A percentile compares a stretch with the other conserved stretches of the same genome.
These are phyloP conservation scores for Trichoderma reesei DNA, from an alignment of 495 filamentous ascomycete genomes.

Conservation along the genomic window DNA sequence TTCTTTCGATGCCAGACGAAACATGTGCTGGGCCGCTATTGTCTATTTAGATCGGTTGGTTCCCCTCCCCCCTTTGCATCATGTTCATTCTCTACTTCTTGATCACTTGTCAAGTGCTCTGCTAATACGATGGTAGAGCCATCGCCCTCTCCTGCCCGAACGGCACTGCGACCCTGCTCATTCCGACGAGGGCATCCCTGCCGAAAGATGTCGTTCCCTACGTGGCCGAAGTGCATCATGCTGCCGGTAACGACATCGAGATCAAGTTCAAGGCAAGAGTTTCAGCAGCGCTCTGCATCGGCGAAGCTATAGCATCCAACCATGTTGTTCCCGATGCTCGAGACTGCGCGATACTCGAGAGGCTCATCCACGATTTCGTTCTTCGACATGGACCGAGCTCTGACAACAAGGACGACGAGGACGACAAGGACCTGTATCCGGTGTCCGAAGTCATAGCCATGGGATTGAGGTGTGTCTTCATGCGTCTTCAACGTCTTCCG, in stretches of 20 bases:
- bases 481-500: neutral
- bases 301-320: neutral
- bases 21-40: neutral
- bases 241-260: neutral
- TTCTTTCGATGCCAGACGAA: neutral
- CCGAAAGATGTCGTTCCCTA: neutral
- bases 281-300: neutral
- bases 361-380: neutral
- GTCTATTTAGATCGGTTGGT: neutral
- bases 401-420: too few species aligned
- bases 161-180: neutral
- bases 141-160: neutral
- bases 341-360: neutral
- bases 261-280: neutral
- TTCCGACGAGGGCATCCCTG: neutral
- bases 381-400: neutral
- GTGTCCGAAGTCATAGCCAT: neutral
- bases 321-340: neutral
- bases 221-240: neutral
- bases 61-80: neutral
- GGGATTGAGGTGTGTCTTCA: neutral
- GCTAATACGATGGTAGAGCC: neutral
- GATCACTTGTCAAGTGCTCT: neutral
- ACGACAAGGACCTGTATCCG: neutral
- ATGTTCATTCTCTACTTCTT: neutral